These are phyloP conservation scores for Stachybotrys chartarum DNA, from an alignment of 2,329 filamentous ascomycete species.

Conservation along the genomic window DNA sequence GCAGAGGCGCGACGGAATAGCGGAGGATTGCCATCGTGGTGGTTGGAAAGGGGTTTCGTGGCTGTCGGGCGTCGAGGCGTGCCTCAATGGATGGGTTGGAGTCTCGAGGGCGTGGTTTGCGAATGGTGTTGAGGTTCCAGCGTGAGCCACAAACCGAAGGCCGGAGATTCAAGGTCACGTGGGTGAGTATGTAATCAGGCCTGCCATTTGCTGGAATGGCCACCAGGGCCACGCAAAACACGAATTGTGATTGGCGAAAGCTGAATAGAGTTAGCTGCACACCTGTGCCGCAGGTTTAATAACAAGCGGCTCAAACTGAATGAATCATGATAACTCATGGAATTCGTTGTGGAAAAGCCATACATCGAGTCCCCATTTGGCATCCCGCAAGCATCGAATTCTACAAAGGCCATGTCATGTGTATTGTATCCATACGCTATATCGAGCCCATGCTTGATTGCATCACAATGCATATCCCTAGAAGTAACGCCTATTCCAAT, in stretches of 20 bases:
- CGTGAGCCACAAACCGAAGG: not conserved
- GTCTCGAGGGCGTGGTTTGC: not conserved
- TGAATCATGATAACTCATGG: too few relatives aligned
- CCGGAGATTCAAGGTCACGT: not conserved
- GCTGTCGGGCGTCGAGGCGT: constrained; percentile 10
- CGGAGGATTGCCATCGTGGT: constrained; percentile 27
- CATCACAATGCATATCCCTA: not conserved
- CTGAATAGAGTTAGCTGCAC: too few relatives aligned
- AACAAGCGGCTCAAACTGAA: too few relatives aligned
- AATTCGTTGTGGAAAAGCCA: too few relatives aligned
- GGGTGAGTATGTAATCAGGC: not conserved
- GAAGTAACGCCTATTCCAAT: not conserved
- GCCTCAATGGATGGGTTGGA: constrained; percentile 19
- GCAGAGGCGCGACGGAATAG: constrained; percentile 27
- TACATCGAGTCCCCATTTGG: too few relatives aligned
- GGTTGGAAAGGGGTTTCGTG: constrained; percentile 6
- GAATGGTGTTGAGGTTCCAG: not conserved
- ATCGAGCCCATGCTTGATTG: not conserved
- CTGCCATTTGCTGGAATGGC: too few relatives aligned
- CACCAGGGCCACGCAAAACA: too few relatives aligned
- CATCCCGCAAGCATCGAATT: too few relatives aligned
- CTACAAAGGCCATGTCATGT: not conserved
- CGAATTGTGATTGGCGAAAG: too few relatives aligned
- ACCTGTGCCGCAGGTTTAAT: too few relatives aligned
- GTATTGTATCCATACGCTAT: not conserved